Evolutionary conservation across 2,329 filamentous ascomycete species (phyloP), one percentile per base, ranked within the genome.

Genomic region (Aureobasidium sp.): DNA sequence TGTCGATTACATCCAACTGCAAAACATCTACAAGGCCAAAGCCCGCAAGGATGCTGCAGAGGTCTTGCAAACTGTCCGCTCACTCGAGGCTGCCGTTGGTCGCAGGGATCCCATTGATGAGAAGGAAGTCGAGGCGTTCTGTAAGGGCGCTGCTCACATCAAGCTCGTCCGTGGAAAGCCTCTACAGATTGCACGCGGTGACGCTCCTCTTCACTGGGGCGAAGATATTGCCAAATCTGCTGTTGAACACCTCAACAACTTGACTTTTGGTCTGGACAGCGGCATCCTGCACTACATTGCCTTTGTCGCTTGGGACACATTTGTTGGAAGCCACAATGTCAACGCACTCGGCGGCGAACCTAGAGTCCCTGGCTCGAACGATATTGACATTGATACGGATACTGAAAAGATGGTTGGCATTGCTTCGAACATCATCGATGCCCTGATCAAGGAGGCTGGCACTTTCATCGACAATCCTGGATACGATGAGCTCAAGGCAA

Each of bases 101-200:
- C 69, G 69, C 14, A 66, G 70, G 2, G 69, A 69, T 2, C 66
- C 71, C 2, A 81, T 96, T 62, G 81, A 88, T 51, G 79, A 84
- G 48, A 83, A 84, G 59, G 90, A 96, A 68, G 87, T 97, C 49
- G 92, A 96, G 70, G 80, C 88, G 39, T 97, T 97, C 74, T 97
- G 93, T 82, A 97, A 95, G 76, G 95, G 96, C 68, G 93, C 92
- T 55, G 89, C 89, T 51, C 94, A 96, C 72, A 88, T 96, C 72
- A 96, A 94, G 75, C 83, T 97, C 52, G 87, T 97, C 62, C 88
- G 88, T 31, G 84, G 85, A 20, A 76, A 80, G 31, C 76, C 78
- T 3, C 79, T 86, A 52, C 80, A 81, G 39, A 68, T 80, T n/a
- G 73, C 76, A 1, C 72, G 74, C 17, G 67, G 74, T 67, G 78